Percentiles rank a stretch among this genome's conserved stretches.
These are phyloP conservation scores for Colletotrichum sojae DNA, from an alignment of 2,329 filamentous ascomycete genomes.

Conservation along the genomic window DNA sequence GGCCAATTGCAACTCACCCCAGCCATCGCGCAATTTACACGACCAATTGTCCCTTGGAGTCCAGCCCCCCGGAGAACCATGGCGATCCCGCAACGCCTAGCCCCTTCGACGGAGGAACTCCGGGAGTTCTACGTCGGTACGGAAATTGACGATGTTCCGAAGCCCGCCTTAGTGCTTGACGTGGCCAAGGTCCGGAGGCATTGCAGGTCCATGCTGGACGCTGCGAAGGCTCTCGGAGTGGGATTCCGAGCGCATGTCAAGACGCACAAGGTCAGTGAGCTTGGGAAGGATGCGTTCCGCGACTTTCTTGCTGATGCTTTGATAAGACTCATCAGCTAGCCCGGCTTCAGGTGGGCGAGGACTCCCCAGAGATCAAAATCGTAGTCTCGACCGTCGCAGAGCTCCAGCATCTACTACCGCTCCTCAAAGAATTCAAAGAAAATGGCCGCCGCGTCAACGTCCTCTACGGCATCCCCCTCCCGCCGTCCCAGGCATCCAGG, in stretches of 20 bases:
- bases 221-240: slow-evolving; percentile 62
- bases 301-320: fast-evolving
- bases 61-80: background rate
- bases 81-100: slow-evolving; percentile 42
- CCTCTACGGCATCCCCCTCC: slow-evolving; percentile 73
- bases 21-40: background rate
- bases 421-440: slow-evolving; percentile 50
- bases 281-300: no score
- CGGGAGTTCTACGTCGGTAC: slow-evolving; percentile 47
- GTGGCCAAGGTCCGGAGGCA: slow-evolving; percentile 66
- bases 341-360: slow-evolving; percentile 65
- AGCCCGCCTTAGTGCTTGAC: slow-evolving; percentile 71
- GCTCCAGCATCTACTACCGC: slow-evolving; percentile 66
- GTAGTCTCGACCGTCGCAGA: slow-evolving; percentile 73
- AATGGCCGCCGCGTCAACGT: slow-evolving; percentile 50
- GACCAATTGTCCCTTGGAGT: background rate
- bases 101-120: slow-evolving; percentile 34
- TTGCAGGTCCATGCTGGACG: slow-evolving; percentile 69
- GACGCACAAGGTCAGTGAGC: slow-evolving; percentile 71
- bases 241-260: slow-evolving; percentile 75
- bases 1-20: background rate
- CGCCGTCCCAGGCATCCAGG: slow-evolving; percentile 66
- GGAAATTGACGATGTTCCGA: slow-evolving; percentile 56
- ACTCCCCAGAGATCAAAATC: slow-evolving; percentile 61
- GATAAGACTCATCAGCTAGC: slow-evolving; percentile 68